Conservation (phyloP, 2,329 filamentous ascomycete species). For the Grosmannia clavigera region DNA sequence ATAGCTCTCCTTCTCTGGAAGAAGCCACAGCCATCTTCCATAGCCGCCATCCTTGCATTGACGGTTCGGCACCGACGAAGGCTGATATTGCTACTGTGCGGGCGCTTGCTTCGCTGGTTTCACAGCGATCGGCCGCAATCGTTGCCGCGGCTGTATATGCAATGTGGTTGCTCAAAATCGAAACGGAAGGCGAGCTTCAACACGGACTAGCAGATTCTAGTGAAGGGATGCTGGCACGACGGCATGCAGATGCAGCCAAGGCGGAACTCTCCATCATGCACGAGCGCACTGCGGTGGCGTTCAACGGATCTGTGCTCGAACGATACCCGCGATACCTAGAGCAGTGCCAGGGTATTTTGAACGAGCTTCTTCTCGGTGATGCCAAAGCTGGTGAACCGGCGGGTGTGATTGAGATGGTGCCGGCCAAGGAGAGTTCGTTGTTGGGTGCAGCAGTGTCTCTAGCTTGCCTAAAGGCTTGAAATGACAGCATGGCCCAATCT, state of each 20-base stretch:
- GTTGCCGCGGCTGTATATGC: slow-evolving; percentile 46
- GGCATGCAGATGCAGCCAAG: slow-evolving; percentile 33
- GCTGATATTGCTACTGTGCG: slow-evolving; percentile 40
- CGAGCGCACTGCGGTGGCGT: slow-evolving; percentile 50
- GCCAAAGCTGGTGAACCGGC: background rate
- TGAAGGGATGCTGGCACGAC: background rate
- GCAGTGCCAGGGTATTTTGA: slow-evolving; percentile 50
- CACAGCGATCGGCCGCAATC: slow-evolving; percentile 45
- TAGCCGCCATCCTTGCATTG: slow-evolving; percentile 33
- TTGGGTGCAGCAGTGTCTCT: slow-evolving; percentile 63
- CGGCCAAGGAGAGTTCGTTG: slow-evolving; percentile 62
- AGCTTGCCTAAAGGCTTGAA: slow-evolving; percentile 25
- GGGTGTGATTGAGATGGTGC: slow-evolving; percentile 46
- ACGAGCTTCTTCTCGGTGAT: slow-evolving; percentile 38
- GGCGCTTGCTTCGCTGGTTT: slow-evolving; percentile 40
- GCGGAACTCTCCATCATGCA: slow-evolving; percentile 25
- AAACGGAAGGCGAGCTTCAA: slow-evolving; percentile 37
- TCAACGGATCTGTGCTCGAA: slow-evolving; percentile 69
- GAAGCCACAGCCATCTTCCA: slow-evolving; percentile 36
- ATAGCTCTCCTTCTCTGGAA: slow-evolving; percentile 17
- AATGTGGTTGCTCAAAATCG: slow-evolving; percentile 41
- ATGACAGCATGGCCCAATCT: background rate
- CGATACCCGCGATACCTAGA: slow-evolving; percentile 58
- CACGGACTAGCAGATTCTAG: background rate
- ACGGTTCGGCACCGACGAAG: slow-evolving; percentile 21